Percentiles rank a stretch among this genome's conserved stretches.
Evolutionary conservation across 306 rosid genomes (phyloP).

Genomic region (Prunus mume): DNA sequence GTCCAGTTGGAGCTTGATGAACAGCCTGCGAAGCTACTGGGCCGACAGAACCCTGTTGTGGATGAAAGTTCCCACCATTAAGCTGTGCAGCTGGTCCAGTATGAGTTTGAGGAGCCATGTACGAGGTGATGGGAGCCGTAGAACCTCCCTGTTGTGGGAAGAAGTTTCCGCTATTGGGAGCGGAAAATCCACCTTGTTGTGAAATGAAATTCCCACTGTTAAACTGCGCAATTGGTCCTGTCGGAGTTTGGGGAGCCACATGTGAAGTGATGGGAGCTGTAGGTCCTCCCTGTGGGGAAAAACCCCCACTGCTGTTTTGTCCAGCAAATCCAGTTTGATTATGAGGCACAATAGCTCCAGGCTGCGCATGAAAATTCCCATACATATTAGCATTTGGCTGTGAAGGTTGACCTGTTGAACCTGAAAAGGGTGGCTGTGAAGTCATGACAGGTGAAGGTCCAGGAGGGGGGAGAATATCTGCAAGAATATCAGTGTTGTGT

Average conservation of each 20-base stretch:
- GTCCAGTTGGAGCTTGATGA: slow-evolving; percentile 43
- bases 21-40: slow-evolving; percentile 33
- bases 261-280: slow-evolving; percentile 43
- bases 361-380: slow-evolving; percentile 48
- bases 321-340: slow-evolving; percentile 58
- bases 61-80: slow-evolving; percentile 43
- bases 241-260: slow-evolving; percentile 48
- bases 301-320: slow-evolving; percentile 49
- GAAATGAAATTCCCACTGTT: slow-evolving; percentile 22
- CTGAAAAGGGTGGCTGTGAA: slow-evolving; percentile 46
- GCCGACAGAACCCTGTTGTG: slow-evolving; percentile 24
- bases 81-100: slow-evolving; percentile 43
- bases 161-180: slow-evolving; percentile 36
- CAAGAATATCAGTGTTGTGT: slow-evolving; percentile 61
- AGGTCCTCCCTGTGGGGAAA: slow-evolving; percentile 48
- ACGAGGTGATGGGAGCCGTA: slow-evolving; percentile 21
- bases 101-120: slow-evolving; percentile 37
- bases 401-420: slow-evolving; percentile 42
- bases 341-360: slow-evolving; percentile 42
- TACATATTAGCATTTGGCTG: slow-evolving; percentile 50
- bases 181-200: slow-evolving; percentile 19
- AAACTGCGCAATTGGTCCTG: slow-evolving; percentile 45
- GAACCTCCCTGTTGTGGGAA: slow-evolving; percentile 48
- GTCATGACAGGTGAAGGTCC: slow-evolving; percentile 44
- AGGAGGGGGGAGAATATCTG: slow-evolving; percentile 70